A percentile compares a stretch with the other conserved stretches of the same genome.
Conservation (phyloP, 371 early-diverging fungal genomes). For the Rhizopus stolonifer region DNA sequence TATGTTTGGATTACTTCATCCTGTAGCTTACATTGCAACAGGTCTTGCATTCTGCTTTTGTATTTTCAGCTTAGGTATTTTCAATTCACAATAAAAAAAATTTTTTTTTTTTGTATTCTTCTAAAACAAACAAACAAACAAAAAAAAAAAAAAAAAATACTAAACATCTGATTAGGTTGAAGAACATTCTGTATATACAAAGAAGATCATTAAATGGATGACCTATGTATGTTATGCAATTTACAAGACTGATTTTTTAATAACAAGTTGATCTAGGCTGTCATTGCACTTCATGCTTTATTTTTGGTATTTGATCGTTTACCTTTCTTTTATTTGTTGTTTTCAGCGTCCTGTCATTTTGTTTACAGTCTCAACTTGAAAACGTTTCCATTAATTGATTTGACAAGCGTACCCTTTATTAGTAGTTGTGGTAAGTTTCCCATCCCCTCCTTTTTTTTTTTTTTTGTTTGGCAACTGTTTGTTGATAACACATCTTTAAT, state of each 20-base stretch:
- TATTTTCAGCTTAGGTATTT: slow-evolving; percentile 45
- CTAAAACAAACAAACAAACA: too few relatives aligned
- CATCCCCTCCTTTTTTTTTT: background rate
- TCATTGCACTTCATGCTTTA: slow-evolving; percentile 62
- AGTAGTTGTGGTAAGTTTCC: slow-evolving; percentile 65
- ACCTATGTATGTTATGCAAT: slow-evolving; percentile 69
- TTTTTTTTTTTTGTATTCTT: too few relatives aligned
- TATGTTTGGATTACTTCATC: slow-evolving; percentile 29
- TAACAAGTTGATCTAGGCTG: slow-evolving; percentile 33
- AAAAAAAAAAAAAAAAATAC: too few relatives aligned
- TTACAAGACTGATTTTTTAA: slow-evolving; percentile 1
- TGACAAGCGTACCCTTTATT: slow-evolving; percentile 64
- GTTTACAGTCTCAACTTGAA: slow-evolving; percentile 70
- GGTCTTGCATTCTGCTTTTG: slow-evolving; percentile 42
- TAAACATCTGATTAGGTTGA: too few relatives aligned
- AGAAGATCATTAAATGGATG: slow-evolving; percentile 70
- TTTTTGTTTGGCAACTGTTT: background rate
- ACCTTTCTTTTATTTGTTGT: slow-evolving; percentile 61
- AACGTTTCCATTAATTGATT: slow-evolving; percentile 72
- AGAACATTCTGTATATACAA: slow-evolving; percentile 82
- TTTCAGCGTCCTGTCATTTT: slow-evolving; percentile 69
- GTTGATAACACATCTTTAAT: too few relatives aligned
- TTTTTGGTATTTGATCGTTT: slow-evolving; percentile 70
- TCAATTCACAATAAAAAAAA: background rate
- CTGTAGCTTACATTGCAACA: slow-evolving; percentile 46